Evolutionary conservation across 805 yeast genomes (phyloP).

Genomic region (Candida loeiensis): DNA sequence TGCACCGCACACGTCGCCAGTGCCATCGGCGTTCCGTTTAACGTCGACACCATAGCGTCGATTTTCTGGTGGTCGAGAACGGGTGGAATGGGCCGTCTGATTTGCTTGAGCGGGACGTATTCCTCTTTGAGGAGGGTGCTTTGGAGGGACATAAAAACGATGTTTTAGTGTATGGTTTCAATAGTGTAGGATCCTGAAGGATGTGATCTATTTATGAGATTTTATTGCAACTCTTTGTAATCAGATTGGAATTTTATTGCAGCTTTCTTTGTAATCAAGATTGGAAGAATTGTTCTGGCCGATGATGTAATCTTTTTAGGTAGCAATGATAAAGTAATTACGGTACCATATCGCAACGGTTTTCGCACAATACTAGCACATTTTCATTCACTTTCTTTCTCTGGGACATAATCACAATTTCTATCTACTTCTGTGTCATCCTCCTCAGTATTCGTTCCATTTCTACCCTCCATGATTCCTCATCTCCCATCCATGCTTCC

Average conservation of each 20-base stretch:
- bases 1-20: slow-evolving; percentile 56
- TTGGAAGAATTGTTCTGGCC: slow-evolving; percentile 4
- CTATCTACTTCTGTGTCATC: too few relatives aligned
- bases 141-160: slow-evolving; percentile 65
- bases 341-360: too few relatives aligned
- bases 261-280: background rate
- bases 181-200: too few relatives aligned
- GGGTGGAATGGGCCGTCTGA: slow-evolving; percentile 81
- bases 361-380: too few relatives aligned
- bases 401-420: too few relatives aligned
- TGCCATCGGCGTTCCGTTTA: slow-evolving; percentile 60
- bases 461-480: background rate
- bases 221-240: too few relatives aligned
- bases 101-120: slow-evolving; percentile 62
- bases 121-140: slow-evolving; percentile 52
- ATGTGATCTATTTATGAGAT: too few relatives aligned
- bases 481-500: background rate
- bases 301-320: background rate
- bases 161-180: background rate
- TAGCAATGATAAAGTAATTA: too few relatives aligned
- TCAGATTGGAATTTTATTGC: too few relatives aligned
- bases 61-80: slow-evolving; percentile 73
- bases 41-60: slow-evolving; percentile 72
- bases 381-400: too few relatives aligned
- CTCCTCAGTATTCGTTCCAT: background rate